Evolutionary conservation across 2,329 filamentous ascomycete species (phyloP).

Genomic region (Cucurbitaria berberidis): DNA sequence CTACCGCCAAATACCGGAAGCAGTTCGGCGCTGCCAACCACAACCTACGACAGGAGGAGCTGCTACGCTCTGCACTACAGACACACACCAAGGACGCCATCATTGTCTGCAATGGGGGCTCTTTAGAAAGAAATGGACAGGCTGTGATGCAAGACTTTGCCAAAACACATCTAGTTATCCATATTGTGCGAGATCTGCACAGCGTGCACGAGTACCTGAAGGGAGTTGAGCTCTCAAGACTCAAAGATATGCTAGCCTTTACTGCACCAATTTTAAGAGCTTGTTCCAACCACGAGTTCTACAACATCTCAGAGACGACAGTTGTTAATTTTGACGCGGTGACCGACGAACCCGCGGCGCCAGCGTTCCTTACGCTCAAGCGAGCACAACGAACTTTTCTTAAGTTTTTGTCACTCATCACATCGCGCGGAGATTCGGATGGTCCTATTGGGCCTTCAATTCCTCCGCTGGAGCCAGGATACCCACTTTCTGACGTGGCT

Average conservation of each 20-base stretch:
- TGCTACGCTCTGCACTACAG: slow-evolving; percentile 66
- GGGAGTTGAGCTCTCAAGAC: slow-evolving; percentile 60
- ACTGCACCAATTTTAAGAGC: slow-evolving; percentile 66
- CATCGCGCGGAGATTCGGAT: slow-evolving; percentile 55
- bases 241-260: slow-evolving; percentile 64
- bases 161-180: slow-evolving; percentile 71
- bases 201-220: slow-evolving; percentile 69
- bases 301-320: slow-evolving; percentile 69
- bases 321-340: slow-evolving; percentile 19
- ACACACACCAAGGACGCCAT: slow-evolving; percentile 67
- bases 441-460: slow-evolving; percentile 36
- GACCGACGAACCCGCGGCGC: slow-evolving; percentile 45
- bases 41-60: slow-evolving; percentile 66
- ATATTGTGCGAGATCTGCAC: slow-evolving; percentile 69
- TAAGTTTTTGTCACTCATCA: slow-evolving; percentile 69
- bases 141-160: slow-evolving; percentile 67
- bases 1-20: slow-evolving; percentile 68
- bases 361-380: slow-evolving; percentile 71
- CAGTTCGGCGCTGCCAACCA: slow-evolving; percentile 67
- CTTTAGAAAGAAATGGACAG: slow-evolving; percentile 70
- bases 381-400: slow-evolving; percentile 72
- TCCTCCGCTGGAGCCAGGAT: slow-evolving; percentile 67
- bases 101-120: slow-evolving; percentile 73
- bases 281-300: slow-evolving; percentile 78
- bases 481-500: slow-evolving; percentile 67